These are phyloP conservation scores for Suhomyces anneliseae DNA, from an alignment of 1,139 yeast genomes.

Conservation along the genomic window DNA sequence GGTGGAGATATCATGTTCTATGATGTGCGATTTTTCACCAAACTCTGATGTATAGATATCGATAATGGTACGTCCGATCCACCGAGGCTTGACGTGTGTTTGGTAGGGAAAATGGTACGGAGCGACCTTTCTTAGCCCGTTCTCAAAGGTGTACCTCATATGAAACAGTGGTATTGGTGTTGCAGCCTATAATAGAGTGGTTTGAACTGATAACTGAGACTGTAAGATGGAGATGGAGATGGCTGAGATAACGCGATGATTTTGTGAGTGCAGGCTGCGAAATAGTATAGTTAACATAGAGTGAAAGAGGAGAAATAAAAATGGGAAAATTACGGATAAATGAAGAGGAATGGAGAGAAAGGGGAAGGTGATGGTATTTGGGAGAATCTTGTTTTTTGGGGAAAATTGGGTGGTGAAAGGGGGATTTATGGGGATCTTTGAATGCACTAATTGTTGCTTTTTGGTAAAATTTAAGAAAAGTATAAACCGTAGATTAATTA, in stretches of 20 bases:
- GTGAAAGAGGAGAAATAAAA: too few species aligned
- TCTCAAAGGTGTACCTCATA: slow-evolving; percentile 25
- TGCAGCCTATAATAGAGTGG: not conserved
- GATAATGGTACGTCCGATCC: slow-evolving; percentile 45
- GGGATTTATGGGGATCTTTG: too few species aligned
- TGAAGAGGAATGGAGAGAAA: too few species aligned
- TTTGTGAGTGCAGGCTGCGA: not conserved
- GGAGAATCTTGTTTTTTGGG: too few species aligned
- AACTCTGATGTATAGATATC: slow-evolving; percentile 48
- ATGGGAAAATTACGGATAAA: too few species aligned
- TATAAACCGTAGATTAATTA: too few species aligned
- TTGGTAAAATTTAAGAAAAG: too few species aligned
- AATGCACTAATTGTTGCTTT: too few species aligned
- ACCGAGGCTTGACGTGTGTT: slow-evolving; percentile 49
- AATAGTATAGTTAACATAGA: not conserved
- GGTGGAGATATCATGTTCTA: slow-evolving; percentile 26
- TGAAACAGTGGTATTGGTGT: not conserved
- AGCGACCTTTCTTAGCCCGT: slow-evolving; percentile 44
- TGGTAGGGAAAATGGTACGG: slow-evolving; percentile 45
- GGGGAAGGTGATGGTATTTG: too few species aligned
- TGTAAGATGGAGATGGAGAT: not conserved
- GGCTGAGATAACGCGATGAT: not conserved
- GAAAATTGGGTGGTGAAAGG: too few species aligned
- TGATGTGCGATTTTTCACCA: slow-evolving; percentile 31
- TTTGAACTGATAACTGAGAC: not conserved